Conservation (phyloP, 495 filamentous ascomycete genomes). For the Bryoglossum gracile region DNA sequence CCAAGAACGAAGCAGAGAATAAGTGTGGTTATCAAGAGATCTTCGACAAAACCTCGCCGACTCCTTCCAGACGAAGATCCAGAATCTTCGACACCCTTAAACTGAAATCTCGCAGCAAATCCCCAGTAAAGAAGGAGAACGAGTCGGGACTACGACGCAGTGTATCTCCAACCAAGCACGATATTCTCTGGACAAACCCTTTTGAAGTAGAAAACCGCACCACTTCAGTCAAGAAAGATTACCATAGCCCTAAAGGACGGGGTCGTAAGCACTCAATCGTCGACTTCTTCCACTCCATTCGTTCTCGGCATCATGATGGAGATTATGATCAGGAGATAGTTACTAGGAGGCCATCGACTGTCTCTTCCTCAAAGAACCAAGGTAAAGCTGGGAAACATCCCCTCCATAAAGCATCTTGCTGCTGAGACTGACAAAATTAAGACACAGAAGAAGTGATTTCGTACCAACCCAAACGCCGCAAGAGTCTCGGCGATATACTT, state of each 20-base stretch:
- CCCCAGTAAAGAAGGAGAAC: neutral
- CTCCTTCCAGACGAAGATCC: slow-evolving; percentile 3
- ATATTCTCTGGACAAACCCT: too few species aligned
- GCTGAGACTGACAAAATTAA: too few species aligned
- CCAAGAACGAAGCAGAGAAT: neutral
- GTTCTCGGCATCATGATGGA: neutral
- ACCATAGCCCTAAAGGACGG: neutral
- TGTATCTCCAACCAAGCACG: too few species aligned
- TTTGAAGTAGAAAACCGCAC: too few species aligned
- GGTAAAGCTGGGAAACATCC: neutral
- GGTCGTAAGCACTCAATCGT: neutral
- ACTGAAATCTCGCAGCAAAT: neutral
- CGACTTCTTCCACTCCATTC: neutral
- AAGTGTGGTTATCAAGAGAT: neutral
- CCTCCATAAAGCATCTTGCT: too few species aligned
- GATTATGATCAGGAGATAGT: too few species aligned
- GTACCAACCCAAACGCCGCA: slow-evolving; percentile 10
- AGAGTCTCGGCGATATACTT: slow-evolving; percentile 20
- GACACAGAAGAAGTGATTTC: neutral
- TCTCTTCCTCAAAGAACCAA: neutral
- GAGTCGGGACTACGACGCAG: too few species aligned
- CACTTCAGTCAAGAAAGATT: too few species aligned
- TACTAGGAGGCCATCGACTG: neutral
- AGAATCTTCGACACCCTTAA: slow-evolving; percentile 3
- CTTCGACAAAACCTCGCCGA: neutral